Percentiles rank a stretch among this genome's conserved stretches.
Evolutionary conservation across 2,329 filamentous ascomycete species (phyloP).

Genomic region (Aspergillus versicolor): DNA sequence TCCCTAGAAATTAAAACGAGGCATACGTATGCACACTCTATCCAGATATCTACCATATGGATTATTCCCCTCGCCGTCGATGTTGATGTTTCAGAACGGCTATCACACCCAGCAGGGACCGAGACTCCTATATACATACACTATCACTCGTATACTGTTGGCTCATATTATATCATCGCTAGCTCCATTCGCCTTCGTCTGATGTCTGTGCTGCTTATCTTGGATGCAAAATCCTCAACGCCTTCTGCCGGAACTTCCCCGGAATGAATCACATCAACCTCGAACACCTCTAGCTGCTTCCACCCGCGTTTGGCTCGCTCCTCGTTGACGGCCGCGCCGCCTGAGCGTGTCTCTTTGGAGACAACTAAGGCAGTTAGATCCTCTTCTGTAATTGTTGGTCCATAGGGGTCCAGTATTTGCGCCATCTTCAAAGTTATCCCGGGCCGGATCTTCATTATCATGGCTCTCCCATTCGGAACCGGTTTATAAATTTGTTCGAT

Average conservation of each 20-base stretch:
- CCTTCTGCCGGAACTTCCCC: slow-evolving; percentile 52
- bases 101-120: not conserved
- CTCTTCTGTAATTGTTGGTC: slow-evolving; percentile 83
- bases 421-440: slow-evolving; percentile 73
- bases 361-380: slow-evolving; percentile 78
- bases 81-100: slow-evolving; percentile 1
- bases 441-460: slow-evolving; percentile 53
- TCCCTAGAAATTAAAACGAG: not conserved
- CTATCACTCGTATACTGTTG: slow-evolving; percentile 1
- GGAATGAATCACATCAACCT: slow-evolving; percentile 83
- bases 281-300: slow-evolving; percentile 73
- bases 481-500: slow-evolving; percentile 35
- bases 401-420: slow-evolving; percentile 82
- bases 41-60: not conserved
- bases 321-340: slow-evolving; percentile 83
- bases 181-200: slow-evolving; percentile 51
- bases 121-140: slow-evolving; percentile 8
- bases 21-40: not conserved
- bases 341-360: slow-evolving; percentile 81
- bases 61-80: not conserved
- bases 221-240: slow-evolving; percentile 68
- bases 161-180: slow-evolving; percentile 27
- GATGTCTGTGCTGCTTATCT: slow-evolving; percentile 91
- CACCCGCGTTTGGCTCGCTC: slow-evolving; percentile 74
- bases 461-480: slow-evolving; percentile 40